These are phyloP conservation scores for Theobroma grandiflorum DNA, from an alignment of 441 rosid species.

Conservation along the genomic window DNA sequence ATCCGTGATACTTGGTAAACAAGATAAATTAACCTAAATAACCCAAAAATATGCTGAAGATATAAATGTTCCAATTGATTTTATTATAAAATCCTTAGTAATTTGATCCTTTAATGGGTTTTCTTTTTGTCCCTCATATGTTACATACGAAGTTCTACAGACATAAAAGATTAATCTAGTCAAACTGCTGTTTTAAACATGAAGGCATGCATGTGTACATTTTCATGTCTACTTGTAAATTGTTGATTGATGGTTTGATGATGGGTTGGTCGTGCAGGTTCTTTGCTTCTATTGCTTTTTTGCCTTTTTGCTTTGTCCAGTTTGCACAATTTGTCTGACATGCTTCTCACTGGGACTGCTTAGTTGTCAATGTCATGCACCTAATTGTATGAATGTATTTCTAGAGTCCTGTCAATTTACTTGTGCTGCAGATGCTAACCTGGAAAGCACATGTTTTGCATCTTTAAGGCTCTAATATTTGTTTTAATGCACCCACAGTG, in stretches of 20 bases:
- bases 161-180: neutral
- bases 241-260: conserved; percentile 1
- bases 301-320: neutral
- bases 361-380: conserved; percentile 7
- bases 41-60: neutral
- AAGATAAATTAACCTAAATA: neutral
- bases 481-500: conserved; percentile 1
- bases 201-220: neutral
- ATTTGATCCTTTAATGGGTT: neutral
- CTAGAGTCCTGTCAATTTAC: neutral
- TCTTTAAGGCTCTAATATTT: conserved; percentile 17
- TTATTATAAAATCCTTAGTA: neutral
- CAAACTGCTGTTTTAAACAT: neutral
- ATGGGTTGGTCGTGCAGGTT: neutral
- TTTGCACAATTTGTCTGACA: neutral
- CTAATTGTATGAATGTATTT: conserved; percentile 3
- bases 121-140: neutral
- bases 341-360: neutral
- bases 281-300: neutral
- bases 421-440: conserved; percentile 17
- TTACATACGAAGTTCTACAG: neutral
- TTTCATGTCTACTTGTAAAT: neutral
- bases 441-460: neutral
- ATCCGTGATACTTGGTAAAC: neutral
- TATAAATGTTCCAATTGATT: neutral